phyloP scores from a whole-genome alignment of 768 basidiomycete genomes.

The Calocera cornea region DNA sequence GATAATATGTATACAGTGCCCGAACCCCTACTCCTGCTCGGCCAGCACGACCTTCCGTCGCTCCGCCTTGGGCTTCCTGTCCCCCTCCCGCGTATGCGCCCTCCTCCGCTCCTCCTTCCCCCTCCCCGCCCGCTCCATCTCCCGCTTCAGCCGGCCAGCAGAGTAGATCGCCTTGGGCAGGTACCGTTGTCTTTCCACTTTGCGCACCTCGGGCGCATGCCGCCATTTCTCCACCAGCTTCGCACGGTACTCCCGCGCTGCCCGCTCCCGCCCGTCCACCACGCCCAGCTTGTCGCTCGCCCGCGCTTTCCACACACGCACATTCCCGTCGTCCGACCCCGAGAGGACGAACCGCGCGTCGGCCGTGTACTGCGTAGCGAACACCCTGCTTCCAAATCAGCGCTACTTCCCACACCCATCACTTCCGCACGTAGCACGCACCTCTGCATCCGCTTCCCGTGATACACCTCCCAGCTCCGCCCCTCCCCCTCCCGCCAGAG shows the following conservation, averaged over 20 bases:
- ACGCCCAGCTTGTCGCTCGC: constrained; percentile 87
- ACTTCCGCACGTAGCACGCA: constrained; percentile 24
- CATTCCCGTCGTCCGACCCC: constrained; percentile 90
- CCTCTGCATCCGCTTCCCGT: constrained; percentile 99
- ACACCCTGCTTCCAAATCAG: constrained; percentile 42
- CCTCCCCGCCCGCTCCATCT: constrained; percentile 78
- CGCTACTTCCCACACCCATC: not conserved
- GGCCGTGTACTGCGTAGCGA: constrained; percentile 73
- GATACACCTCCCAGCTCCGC: constrained; percentile 75
- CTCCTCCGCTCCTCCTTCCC: constrained; percentile 90
- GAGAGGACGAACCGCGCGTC: constrained; percentile 84
- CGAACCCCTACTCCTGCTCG: constrained; percentile 39
- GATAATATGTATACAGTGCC: not conserved
- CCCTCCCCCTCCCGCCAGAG: constrained; percentile 86
- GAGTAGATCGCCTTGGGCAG: constrained; percentile 85
- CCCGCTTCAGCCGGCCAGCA: constrained; percentile 72
- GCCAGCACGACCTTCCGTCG: constrained; percentile 73
- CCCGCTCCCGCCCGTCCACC: constrained; percentile 76
- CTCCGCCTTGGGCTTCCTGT: constrained; percentile 80
- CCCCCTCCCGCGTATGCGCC: constrained; percentile 75
- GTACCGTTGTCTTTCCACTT: constrained; percentile 56
- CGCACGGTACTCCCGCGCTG: constrained; percentile 84
- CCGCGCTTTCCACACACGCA: constrained; percentile 88
- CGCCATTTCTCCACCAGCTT: constrained; percentile 82
- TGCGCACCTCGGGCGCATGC: constrained; percentile 65